Conservation (phyloP, 1,284 basidiomycete species). For the Trichosporon sp. region DNA sequence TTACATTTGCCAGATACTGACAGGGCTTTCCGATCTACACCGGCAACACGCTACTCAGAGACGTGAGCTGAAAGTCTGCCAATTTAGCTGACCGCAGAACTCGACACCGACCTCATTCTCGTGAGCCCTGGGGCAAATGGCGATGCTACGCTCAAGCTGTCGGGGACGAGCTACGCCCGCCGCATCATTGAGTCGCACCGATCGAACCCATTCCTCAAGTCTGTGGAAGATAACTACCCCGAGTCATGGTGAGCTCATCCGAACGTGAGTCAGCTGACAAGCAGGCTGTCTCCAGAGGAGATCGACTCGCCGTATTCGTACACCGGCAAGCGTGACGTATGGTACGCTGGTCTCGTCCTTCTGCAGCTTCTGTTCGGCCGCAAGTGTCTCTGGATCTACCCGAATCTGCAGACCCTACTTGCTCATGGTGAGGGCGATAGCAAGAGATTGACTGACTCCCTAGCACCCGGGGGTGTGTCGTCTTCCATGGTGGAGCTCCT, state of each 20-base stretch:
- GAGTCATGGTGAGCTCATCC: conserved; percentile 37
- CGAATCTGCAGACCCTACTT: conserved; percentile 33
- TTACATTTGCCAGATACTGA: conserved; percentile 41
- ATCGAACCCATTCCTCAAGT: conserved; percentile 45
- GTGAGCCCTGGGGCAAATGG: conserved; percentile 25
- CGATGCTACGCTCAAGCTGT: conserved; percentile 33
- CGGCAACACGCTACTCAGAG: conserved; percentile 37
- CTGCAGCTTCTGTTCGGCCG: conserved; percentile 42
- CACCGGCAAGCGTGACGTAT: conserved; percentile 44
- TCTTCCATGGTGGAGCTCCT: conserved; percentile 33
- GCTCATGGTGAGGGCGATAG: conserved; percentile 29
- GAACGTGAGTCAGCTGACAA: neutral
- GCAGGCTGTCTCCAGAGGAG: conserved; percentile 45
- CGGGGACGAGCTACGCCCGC: conserved; percentile 41
- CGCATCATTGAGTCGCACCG: conserved; percentile 44
- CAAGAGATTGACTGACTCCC: neutral
- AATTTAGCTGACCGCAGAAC: conserved; percentile 19
- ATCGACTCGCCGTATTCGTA: conserved; percentile 43
- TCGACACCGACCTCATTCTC: conserved; percentile 39
- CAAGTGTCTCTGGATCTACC: conserved; percentile 32
- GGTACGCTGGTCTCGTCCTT: conserved; percentile 43
- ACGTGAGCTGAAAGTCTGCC: conserved; percentile 23
- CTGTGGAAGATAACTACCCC: conserved; percentile 28
- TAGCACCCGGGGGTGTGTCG: conserved; percentile 26
- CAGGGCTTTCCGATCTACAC: conserved; percentile 40